Conservation (phyloP, 176 grass and related monocot genomes). For the Aegilops tauschii region DNA sequence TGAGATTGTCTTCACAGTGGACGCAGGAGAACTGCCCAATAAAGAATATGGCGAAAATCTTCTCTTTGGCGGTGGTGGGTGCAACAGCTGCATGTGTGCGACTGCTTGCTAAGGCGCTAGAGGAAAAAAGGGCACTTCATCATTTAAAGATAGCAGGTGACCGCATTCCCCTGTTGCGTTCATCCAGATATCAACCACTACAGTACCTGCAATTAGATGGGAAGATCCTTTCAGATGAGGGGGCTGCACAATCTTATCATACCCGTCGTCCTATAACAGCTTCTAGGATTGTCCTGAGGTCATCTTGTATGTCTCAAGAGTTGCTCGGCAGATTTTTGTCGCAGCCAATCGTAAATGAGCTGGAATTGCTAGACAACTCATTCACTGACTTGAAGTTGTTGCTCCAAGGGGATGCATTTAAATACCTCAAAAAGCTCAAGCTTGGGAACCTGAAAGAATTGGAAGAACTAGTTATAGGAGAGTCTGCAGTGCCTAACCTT, state of each 20-base stretch:
- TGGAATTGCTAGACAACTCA: neutral
- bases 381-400: neutral
- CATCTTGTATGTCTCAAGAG: neutral
- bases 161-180: neutral
- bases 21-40: no score
- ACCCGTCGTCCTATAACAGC: neutral
- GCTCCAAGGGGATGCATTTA: neutral
- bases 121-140: neutral
- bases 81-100: no score
- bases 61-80: no score
- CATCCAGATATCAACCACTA: neutral
- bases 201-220: neutral
- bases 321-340: neutral
- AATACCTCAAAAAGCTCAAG: neutral
- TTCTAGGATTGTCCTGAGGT: neutral
- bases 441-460: neutral
- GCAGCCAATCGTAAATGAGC: neutral
- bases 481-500: neutral
- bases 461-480: neutral
- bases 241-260: neutral
- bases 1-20: no score
- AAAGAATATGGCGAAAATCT: no score
- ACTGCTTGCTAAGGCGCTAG: no score
- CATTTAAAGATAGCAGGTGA: neutral
- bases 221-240: neutral